Percentiles rank a stretch among this genome's conserved stretches.
phyloP scores from a whole-genome alignment of 345 rosid genomes.

The Euphorbia pulcherrima region DNA sequence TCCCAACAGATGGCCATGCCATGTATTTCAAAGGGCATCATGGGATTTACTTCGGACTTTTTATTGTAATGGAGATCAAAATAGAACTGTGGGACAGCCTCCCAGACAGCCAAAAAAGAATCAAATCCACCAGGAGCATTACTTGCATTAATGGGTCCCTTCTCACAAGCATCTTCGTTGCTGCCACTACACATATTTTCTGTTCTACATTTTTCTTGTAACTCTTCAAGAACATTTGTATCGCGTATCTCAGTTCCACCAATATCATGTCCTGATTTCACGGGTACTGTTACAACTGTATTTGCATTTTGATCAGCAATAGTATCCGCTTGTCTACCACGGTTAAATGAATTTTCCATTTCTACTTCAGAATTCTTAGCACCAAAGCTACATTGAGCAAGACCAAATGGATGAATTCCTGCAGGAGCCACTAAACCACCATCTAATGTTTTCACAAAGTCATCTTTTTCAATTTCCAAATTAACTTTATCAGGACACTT shows the following conservation, averaged over 20 bases:
- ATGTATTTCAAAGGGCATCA: slow-evolving; percentile 61
- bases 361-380: slow-evolving; percentile 28
- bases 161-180: slow-evolving; percentile 42
- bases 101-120: slow-evolving; percentile 83
- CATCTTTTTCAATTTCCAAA: slow-evolving; percentile 35
- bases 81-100: slow-evolving; percentile 54
- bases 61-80: slow-evolving; percentile 82
- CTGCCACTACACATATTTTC: slow-evolving; percentile 23
- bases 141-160: slow-evolving; percentile 70
- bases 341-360: slow-evolving; percentile 22
- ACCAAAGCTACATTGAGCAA: slow-evolving; percentile 17
- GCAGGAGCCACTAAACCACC: slow-evolving; percentile 36
- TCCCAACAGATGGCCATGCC: slow-evolving; percentile 95
- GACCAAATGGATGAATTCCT: slow-evolving; percentile 30
- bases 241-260: slow-evolving; percentile 18
- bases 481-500: slow-evolving; percentile 30
- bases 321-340: background rate
- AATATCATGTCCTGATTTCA: slow-evolving; percentile 21
- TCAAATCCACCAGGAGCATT: slow-evolving; percentile 71
- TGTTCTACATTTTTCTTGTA: slow-evolving; percentile 15
- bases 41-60: slow-evolving; percentile 42
- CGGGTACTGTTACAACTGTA: slow-evolving; percentile 15
- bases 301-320: slow-evolving; percentile 19
- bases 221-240: slow-evolving; percentile 15
- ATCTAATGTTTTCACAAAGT: slow-evolving; percentile 28